Evolutionary conservation across 2,329 filamentous ascomycete species (phyloP).

Genomic region (Diaporthe amygdali): DNA sequence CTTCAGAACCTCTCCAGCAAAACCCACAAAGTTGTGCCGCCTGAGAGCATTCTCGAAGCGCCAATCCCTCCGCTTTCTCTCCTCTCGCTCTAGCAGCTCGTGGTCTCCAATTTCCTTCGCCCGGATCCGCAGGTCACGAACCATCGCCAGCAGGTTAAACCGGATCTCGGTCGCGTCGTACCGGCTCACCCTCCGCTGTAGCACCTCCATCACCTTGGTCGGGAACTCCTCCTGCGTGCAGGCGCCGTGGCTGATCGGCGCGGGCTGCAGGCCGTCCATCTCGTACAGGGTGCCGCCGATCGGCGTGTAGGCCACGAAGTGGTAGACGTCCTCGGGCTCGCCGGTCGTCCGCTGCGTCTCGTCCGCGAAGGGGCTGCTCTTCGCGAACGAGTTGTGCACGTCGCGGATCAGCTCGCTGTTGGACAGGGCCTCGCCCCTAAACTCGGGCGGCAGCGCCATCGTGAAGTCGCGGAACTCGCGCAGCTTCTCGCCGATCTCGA

Average conservation of each 20-base stretch:
- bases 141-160: conserved; percentile 95
- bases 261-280: conserved; percentile 91
- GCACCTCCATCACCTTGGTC: conserved; percentile 80
- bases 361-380: conserved; percentile 88
- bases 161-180: conserved; percentile 89
- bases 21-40: conserved; percentile 94
- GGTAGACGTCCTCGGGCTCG: conserved; percentile 87
- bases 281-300: conserved; percentile 86
- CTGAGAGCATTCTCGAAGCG: conserved; percentile 93
- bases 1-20: conserved; percentile 89
- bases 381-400: conserved; percentile 90
- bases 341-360: conserved; percentile 78
- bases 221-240: conserved; percentile 77
- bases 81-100: conserved; percentile 79
- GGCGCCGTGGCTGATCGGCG: conserved; percentile 85
- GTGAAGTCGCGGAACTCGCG: conserved; percentile 88
- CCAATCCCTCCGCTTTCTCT: conserved; percentile 86
- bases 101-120: conserved; percentile 83
- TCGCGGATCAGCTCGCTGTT: conserved; percentile 73
- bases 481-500: conserved; percentile 76
- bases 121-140: conserved; percentile 77
- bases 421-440: conserved; percentile 64
- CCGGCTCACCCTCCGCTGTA: conserved; percentile 81
- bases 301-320: conserved; percentile 94
- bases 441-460: conserved; percentile 78